Percentiles rank a stretch among this genome's conserved stretches.
phyloP scores from a whole-genome alignment of 345 rosid species.

The Murraya paniculata region DNA sequence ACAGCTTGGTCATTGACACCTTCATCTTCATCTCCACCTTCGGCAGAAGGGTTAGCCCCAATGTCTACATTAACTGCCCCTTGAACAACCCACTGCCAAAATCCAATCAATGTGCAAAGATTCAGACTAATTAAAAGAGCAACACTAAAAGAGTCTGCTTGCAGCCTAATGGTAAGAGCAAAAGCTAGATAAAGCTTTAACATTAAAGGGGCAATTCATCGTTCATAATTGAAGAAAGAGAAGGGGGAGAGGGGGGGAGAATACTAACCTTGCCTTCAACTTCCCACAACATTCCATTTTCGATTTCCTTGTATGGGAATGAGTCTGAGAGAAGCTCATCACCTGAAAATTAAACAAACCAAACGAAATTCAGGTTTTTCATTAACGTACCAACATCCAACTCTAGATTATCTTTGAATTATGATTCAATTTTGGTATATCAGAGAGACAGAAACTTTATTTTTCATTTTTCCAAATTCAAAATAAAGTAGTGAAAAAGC shows the following conservation, averaged over 20 bases:
- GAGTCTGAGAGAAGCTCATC: slow-evolving; percentile 99
- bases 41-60: slow-evolving; percentile 99
- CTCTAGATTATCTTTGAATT: no score
- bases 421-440: no score
- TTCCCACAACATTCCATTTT: slow-evolving; percentile 80
- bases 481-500: background rate
- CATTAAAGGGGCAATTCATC: background rate
- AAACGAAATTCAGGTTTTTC: slow-evolving; percentile 7
- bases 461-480: background rate
- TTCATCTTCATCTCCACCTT: slow-evolving; percentile 78
- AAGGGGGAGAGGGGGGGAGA: no score
- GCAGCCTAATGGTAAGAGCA: background rate
- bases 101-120: background rate
- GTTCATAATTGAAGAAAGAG: background rate
- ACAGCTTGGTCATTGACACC: slow-evolving; percentile 74
- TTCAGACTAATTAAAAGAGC: background rate
- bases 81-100: slow-evolving; percentile 71
- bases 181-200: background rate
- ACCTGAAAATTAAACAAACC: slow-evolving; percentile 31
- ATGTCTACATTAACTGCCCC: slow-evolving; percentile 78
- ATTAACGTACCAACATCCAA: background rate
- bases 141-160: background rate
- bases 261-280: slow-evolving; percentile 81
- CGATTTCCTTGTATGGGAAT: slow-evolving; percentile 80
- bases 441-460: background rate